A percentile compares a stretch with the other conserved stretches of the same genome.
These are phyloP conservation scores for Paecilomyces variotii DNA, from an alignment of 2,329 filamentous ascomycete species.

Conservation along the genomic window DNA sequence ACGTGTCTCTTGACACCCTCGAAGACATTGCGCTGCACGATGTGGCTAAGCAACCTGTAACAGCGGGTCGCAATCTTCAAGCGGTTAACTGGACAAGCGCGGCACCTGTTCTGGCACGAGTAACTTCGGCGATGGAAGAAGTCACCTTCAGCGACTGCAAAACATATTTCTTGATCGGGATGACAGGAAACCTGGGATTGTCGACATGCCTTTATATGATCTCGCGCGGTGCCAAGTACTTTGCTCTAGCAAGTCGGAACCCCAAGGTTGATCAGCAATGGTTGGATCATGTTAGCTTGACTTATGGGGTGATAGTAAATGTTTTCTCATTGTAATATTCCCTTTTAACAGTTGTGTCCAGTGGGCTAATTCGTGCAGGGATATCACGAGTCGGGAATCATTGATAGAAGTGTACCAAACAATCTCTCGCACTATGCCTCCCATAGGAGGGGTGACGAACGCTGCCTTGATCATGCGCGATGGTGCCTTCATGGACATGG, in stretches of 20 bases:
- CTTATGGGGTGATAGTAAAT: slow-evolving; percentile 3
- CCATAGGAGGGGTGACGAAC: slow-evolving; percentile 18
- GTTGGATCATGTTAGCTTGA: slow-evolving; percentile 1
- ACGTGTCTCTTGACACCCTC: too few species aligned
- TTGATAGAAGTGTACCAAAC: slow-evolving; percentile 2
- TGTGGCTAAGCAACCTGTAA: background rate
- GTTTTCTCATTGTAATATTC: background rate
- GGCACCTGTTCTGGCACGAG: background rate
- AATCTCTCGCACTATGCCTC: slow-evolving; percentile 11
- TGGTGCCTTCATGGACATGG: slow-evolving; percentile 8
- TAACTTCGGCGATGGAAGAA: background rate
- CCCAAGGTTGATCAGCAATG: slow-evolving; percentile 7
- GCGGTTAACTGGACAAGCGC: slow-evolving; percentile 3
- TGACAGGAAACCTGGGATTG: slow-evolving; percentile 7
- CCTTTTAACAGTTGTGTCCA: background rate
- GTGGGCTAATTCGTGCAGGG: slow-evolving; percentile 2
- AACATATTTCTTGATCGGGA: slow-evolving; percentile 11
- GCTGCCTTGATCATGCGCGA: slow-evolving; percentile 17
- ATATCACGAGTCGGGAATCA: slow-evolving; percentile 10
- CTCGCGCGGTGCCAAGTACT: slow-evolving; percentile 4
- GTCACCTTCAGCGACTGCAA: background rate
- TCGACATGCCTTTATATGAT: slow-evolving; percentile 8
- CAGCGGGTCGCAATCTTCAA: background rate
- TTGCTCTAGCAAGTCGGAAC: slow-evolving; percentile 8
- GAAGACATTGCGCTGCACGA: too few species aligned